A percentile compares a stretch with the other conserved stretches of the same genome.
phyloP scores from a whole-genome alignment of 192 early-diverging fungal species.

The Backusella luteola region DNA sequence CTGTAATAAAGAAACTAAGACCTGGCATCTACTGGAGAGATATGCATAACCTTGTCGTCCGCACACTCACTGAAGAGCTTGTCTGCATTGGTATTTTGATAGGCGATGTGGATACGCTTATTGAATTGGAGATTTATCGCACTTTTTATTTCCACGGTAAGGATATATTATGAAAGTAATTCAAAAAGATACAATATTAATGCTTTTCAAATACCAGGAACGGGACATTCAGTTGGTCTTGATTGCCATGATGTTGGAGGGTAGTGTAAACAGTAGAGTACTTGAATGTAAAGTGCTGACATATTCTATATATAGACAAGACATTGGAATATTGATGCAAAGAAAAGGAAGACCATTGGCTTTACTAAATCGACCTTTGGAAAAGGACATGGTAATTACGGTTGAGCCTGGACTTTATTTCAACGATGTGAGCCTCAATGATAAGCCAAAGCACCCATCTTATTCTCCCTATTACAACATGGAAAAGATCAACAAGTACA shows the following conservation, averaged over 20 bases:
- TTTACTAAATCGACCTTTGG: conserved; percentile 71
- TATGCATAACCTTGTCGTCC: conserved; percentile 77
- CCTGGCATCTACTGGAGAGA: conserved; percentile 87
- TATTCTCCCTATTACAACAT: conserved; percentile 67
- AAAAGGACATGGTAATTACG: conserved; percentile 83
- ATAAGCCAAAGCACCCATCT: conserved; percentile 55
- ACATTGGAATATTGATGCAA: not conserved
- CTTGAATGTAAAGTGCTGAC: not conserved
- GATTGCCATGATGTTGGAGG: conserved; percentile 84
- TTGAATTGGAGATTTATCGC: conserved; percentile 63
- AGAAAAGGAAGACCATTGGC: conserved; percentile 39
- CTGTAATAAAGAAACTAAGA: conserved; percentile 65
- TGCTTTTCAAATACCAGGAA: conserved; percentile 33
- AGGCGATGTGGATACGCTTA: conserved; percentile 59
- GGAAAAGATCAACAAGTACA: conserved; percentile 63
- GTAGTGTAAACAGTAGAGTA: not conserved
- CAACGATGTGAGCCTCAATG: conserved; percentile 70
- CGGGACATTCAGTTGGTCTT: conserved; percentile 88
- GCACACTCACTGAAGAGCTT: conserved; percentile 63
- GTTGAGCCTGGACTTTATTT: conserved; percentile 96
- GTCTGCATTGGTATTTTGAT: conserved; percentile 69
- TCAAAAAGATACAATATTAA: not conserved
- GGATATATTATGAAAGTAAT: not conserved
- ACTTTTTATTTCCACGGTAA: conserved; percentile 86
- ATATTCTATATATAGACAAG: not conserved